Evolutionary conservation across 2,329 filamentous ascomycete species (phyloP), one percentile per base, ranked within the genome.

Genomic region (Aspergillus sp.): DNA sequence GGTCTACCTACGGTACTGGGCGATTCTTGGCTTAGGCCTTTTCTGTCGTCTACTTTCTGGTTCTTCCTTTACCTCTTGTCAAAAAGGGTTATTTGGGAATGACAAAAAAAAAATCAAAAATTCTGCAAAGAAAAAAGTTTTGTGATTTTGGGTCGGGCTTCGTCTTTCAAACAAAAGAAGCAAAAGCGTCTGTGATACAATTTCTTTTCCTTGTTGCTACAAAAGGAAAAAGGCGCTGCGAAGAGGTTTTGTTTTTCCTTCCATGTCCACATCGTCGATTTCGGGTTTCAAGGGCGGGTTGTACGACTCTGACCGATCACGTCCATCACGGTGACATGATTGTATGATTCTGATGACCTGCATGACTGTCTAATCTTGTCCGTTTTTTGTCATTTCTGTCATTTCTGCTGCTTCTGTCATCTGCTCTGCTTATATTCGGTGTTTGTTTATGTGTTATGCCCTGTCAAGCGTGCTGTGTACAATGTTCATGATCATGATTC

Each of bases 321-420:
- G 49, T 52, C 50, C 49, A 50, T 50, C 53, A 61, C 51, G 60
- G 55, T 56, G 58, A 59, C 58, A 64, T 59, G 61, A 62, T 60
- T 64, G 61, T 64, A 64, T 59, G 61, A 64, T 60, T 62, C 58
- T 61, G 60, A 64, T 61, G 61, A 64, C 60, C 59, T 60, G 53
- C 55, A 62, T 57, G 55, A 61, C 55, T 55, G 58, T 12, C 17
- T 44, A 17, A 7, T 33, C 35, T 4, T 13, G 52, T 53, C 49
- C 47, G 50, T 54, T 54, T 51, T 42, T 57, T 30, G 9, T 5
- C 25, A 48, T 46, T 50, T 52, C 49, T 45, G 44, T 47, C 41
- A 10, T 39, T 39, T 30, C 20, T 25, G 20, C 23, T 13, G 30
- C 32, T 44, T 35, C 15, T 37, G 17, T 44, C 43, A 30, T 43